Evolutionary conservation across 495 filamentous ascomycete species (phyloP), one percentile per base, ranked within the genome.

Genomic region (Hyaloscypha hepaticicola): DNA sequence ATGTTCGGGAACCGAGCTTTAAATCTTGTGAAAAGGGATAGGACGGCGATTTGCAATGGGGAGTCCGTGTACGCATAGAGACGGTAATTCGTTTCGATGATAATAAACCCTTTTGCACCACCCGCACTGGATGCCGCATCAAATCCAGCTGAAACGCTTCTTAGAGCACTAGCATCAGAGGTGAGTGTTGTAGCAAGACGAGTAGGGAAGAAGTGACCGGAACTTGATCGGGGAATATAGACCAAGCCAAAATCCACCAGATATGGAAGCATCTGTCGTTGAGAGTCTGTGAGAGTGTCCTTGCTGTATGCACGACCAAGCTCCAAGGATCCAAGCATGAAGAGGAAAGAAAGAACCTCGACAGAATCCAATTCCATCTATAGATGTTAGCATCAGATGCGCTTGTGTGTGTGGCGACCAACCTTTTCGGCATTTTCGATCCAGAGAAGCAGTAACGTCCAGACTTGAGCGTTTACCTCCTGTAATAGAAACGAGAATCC

Each of bases 61-160:
- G 92, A 97, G 26, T 86, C 87, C 6, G 96, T 97, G 78, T 98
- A 99, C 31, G 95, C 95, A 77, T 99, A 99, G 68, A 99, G 77
- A 28, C 95, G 90, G 78, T 97, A 97, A 78, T 99, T 99, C n/a
- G 95, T 99, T 81, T 99, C 95, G 69, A 98, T 83, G 69, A 99
- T 90, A 71, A 99, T 91, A 80, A 93, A 94, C 38, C 93, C 94
- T 60, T 87, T 86, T 16, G 82, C 72, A 45, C 82, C 79, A 67
- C 73, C 73, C 11, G 77, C 66, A 45, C 82, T 75, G 19, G 86
- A 77, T 58, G 83, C 83, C 11, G 70, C 73, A 66, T 79, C 74
- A 67, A 88, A 83, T 24, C 79, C 80, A 21, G 81, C 80, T 38
- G 79, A 80, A 31, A 87, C 81, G 67, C 78, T 85, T n/a, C 87